Base-by-base conservation (phyloP, 2,329 filamentous ascomycete species). In the Hymenoscyphus repandus region DNA sequence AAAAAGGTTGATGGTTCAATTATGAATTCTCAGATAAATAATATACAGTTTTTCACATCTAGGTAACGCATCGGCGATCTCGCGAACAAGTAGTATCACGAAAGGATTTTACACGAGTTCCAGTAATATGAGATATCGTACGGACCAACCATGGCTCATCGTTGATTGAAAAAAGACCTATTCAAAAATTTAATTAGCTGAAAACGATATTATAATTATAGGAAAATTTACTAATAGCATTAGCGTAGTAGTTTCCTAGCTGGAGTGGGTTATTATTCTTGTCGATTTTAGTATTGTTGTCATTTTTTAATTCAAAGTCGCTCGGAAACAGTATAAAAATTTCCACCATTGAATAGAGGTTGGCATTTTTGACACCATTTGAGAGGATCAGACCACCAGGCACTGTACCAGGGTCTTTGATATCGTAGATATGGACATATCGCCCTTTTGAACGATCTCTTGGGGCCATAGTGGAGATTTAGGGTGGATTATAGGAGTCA, bases 201-300 rank as follows among this genome's bases (percentile, higher is more conserved):
- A 53, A 11, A 27, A 27, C 22, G 45, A 51, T 18, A 17, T 44
- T 38, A 30, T n/a, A 20, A 42, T 42, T 31, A 20, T 31, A 7
- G n/a, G 10, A 2, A 30, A 22, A 12, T 42, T n/a, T 53, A 49
- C 42, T 7, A 50, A 20, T 38, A 56, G 50, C 44, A 53, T 52
- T 20, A 53, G 53, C 49, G 32, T 50, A 55, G 50, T 55, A 55
- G 15, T 52, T 55, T 47, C 49, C 53, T 44, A 46, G 50, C 13
- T 36, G 20, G 47, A 52, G 43, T 45, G 18, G 36, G 52, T 46
- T 45, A 36, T 51, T 34, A 49, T 55, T 34, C 38, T 51, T 49
- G 45, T 49, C 49, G 51, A 52, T 47, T 12, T 15, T 52, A n/a
- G 41, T 44, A 49, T 47, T 18, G 37, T 41, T 52, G 47, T 50